phyloP scores from a whole-genome alignment of 2,329 filamentous ascomycete species.

The Graphium sp. region DNA sequence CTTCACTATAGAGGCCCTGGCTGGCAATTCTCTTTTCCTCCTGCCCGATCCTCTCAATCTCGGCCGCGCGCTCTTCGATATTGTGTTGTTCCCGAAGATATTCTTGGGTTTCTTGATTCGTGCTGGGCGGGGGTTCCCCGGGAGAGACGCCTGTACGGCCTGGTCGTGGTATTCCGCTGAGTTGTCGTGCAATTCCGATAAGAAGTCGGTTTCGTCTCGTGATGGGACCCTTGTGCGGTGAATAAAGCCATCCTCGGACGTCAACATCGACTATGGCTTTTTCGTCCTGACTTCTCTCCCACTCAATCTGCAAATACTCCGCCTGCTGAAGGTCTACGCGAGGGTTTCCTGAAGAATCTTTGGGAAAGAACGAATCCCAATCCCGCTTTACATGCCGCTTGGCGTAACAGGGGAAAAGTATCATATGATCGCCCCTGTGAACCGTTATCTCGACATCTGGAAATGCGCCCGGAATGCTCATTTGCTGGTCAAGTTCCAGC shows the following conservation, averaged over 20 bases:
- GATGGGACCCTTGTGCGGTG: conserved; percentile 69
- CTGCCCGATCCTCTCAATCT: conserved; percentile 57
- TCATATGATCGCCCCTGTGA: conserved; percentile 77
- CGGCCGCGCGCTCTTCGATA: conserved; percentile 58
- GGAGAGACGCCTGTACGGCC: conserved; percentile 8
- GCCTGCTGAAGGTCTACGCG: conserved; percentile 36
- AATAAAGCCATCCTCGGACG: conserved; percentile 89
- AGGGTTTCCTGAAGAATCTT: no score
- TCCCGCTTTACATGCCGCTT: conserved; percentile 45
- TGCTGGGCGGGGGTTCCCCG: conserved; percentile 7
- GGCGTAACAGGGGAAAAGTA: conserved; percentile 89
- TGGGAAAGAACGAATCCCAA: no score
- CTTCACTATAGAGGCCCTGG: conserved; percentile 59
- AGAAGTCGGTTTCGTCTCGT: conserved; percentile 74
- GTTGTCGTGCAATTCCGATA: conserved; percentile 68
- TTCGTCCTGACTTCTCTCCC: conserved; percentile 65
- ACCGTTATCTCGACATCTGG: conserved; percentile 69
- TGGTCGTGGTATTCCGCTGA: conserved; percentile 72
- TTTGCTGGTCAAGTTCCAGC: conserved; percentile 13
- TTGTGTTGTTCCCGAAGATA: conserved; percentile 40
- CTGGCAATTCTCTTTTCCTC: conserved; percentile 54
- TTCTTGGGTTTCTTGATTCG: conserved; percentile 24
- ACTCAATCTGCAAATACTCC: conserved; percentile 63
- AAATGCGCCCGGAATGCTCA: conserved; percentile 58
- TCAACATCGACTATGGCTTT: conserved; percentile 86